Conservation (phyloP, 345 rosid genomes). For the Sonneratia alba region DNA sequence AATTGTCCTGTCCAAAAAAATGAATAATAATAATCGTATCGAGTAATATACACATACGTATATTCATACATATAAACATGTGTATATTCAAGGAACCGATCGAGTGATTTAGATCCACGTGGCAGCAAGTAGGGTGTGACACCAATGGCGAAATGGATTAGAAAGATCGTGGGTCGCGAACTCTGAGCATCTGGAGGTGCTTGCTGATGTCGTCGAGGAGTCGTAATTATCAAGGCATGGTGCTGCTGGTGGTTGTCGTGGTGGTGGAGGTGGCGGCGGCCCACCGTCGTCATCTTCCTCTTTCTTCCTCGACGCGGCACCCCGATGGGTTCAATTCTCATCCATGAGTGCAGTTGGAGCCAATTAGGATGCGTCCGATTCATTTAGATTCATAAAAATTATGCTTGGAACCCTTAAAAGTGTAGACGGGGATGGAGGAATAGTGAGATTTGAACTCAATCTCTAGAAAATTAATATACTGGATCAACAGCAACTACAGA, state of each 20-base stretch:
- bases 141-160: not conserved
- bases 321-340: not conserved
- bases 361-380: not conserved
- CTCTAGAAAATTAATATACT: too few species aligned
- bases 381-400: not conserved
- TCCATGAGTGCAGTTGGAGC: not conserved
- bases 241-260: not conserved
- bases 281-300: not conserved
- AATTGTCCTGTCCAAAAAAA: too few species aligned
- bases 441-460: too few species aligned
- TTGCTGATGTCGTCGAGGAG: not conserved
- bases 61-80: not conserved
- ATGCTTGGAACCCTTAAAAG: too few species aligned
- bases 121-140: not conserved
- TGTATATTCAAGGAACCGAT: not conserved
- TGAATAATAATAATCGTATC: too few species aligned
- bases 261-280: not conserved
- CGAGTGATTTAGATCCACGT: not conserved
- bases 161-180: not conserved
- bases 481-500: not conserved
- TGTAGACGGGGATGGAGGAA: too few species aligned
- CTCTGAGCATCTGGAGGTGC: not conserved
- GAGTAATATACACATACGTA: not conserved
- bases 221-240: not conserved
- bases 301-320: conserved; percentile 2